These are phyloP conservation scores for Kazachstania viticola DNA, from an alignment of 805 yeast species.

Conservation along the genomic window DNA sequence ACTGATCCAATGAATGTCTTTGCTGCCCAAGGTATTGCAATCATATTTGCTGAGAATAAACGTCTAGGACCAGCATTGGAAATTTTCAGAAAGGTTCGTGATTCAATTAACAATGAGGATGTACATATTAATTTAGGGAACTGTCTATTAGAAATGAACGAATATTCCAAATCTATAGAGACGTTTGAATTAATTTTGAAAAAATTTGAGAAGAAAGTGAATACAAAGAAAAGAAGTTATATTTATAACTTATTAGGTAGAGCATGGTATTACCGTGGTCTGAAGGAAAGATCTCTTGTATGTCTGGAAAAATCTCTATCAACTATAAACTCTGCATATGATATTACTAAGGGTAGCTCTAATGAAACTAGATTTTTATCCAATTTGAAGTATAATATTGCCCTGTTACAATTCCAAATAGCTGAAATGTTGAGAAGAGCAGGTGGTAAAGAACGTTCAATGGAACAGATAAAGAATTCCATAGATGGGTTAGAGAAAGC, in stretches of 20 bases:
- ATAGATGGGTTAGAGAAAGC: constrained; percentile 51
- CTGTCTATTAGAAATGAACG: constrained; percentile 70
- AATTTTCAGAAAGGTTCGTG: constrained; percentile 79
- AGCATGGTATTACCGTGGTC: constrained; percentile 78
- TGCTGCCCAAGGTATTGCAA: constrained; percentile 97
- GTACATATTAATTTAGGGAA: constrained; percentile 82
- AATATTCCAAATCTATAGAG: constrained; percentile 78
- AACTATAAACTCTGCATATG: constrained; percentile 47
- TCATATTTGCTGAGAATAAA: constrained; percentile 77
- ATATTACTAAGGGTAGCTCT: constrained; percentile 13
- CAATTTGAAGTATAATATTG: constrained; percentile 61
- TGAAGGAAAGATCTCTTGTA: constrained; percentile 50
- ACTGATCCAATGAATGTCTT: constrained; percentile 77
- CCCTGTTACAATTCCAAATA: constrained; percentile 73
- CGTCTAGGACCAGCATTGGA: constrained; percentile 69
- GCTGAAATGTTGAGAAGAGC: constrained; percentile 71
- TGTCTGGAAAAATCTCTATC: constrained; percentile 51
- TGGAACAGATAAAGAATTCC: constrained; percentile 49
- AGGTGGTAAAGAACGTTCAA: constrained; percentile 44
- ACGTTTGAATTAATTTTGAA: constrained; percentile 71
- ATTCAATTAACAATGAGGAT: constrained; percentile 74
- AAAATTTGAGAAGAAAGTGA: constrained; percentile 37
- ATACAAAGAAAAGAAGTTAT: constrained; percentile 46
- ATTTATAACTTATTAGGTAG: constrained; percentile 67
- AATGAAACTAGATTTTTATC: constrained; percentile 28